phyloP scores from a whole-genome alignment of 768 basidiomycete species.

The Rhodotorula toruloides region DNA sequence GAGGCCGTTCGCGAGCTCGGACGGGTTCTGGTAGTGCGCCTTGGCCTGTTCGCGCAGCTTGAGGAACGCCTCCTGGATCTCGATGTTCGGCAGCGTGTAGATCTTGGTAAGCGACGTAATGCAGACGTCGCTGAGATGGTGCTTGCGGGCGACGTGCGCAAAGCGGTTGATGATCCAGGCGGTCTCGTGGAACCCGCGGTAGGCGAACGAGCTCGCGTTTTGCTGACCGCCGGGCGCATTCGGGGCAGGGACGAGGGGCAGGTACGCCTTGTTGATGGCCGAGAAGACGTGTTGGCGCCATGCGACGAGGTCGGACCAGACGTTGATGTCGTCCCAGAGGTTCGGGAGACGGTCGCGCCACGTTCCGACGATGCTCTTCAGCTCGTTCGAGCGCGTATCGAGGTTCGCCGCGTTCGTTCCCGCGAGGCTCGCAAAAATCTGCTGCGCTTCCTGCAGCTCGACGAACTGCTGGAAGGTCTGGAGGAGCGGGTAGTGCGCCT shows the following conservation, averaged over 20 bases:
- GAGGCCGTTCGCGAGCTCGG: slow-evolving; percentile 84
- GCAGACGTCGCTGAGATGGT: slow-evolving; percentile 92
- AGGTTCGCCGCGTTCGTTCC: slow-evolving; percentile 80
- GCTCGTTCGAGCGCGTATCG: slow-evolving; percentile 88
- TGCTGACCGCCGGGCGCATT: slow-evolving; percentile 44
- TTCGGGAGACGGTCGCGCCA: slow-evolving; percentile 97
- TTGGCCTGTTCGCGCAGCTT: slow-evolving; percentile 98
- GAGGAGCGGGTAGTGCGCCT: slow-evolving; percentile 87
- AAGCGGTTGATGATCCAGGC: slow-evolving; percentile 99
- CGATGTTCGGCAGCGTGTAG: slow-evolving; percentile 97
- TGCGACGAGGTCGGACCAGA: slow-evolving; percentile 98
- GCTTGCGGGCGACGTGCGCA: slow-evolving; percentile 95
- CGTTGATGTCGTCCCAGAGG: slow-evolving; percentile 90
- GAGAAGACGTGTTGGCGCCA: slow-evolving; percentile 99
- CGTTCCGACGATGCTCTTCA: slow-evolving; percentile 91
- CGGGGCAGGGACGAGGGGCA: slow-evolving; percentile 67
- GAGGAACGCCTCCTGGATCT: slow-evolving; percentile 98
- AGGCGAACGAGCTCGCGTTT: slow-evolving; percentile 67
- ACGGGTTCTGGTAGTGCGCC: slow-evolving; percentile 92
- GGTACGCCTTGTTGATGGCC: slow-evolving; percentile 91
- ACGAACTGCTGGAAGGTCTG: slow-evolving; percentile 99
- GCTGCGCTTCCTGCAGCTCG: slow-evolving; percentile 83
- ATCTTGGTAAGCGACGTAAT: slow-evolving; percentile 92
- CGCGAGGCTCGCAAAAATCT: slow-evolving; percentile 85
- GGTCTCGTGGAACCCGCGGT: slow-evolving; percentile 95